Percentiles rank a stretch among this genome's conserved stretches.
These are phyloP conservation scores for Xylaria polymorpha DNA, from an alignment of 2,329 filamentous ascomycete genomes.

Conservation along the genomic window DNA sequence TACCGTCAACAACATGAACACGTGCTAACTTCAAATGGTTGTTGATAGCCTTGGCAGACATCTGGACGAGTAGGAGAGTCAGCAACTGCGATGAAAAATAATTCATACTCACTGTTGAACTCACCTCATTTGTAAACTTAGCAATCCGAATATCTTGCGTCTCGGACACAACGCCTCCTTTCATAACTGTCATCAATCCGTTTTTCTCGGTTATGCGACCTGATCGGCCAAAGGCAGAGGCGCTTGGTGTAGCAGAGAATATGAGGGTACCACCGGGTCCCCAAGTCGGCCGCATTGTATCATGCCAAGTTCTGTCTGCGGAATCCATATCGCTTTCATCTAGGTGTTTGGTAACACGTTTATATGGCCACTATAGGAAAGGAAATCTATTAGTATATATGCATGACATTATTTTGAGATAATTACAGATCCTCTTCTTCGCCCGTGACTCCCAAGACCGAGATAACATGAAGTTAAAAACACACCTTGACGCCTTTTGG, in stretches of 20 bases:
- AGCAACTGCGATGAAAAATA: background rate
- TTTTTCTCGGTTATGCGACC: slow-evolving; percentile 54
- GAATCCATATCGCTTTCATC: slow-evolving; percentile 71
- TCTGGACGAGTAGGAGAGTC: slow-evolving; percentile 53
- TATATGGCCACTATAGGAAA: slow-evolving; percentile 81
- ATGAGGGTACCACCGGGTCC: slow-evolving; percentile 78
- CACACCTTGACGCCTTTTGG: slow-evolving; percentile 87
- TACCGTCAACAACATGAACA: slow-evolving; percentile 64
- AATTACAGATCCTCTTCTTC: slow-evolving; percentile 40
- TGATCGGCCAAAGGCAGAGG: slow-evolving; percentile 47
- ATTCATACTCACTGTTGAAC: slow-evolving; percentile 33
- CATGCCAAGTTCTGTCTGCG: slow-evolving; percentile 75
- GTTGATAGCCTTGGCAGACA: slow-evolving; percentile 64
- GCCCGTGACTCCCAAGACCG: slow-evolving; percentile 16
- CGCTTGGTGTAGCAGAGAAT: slow-evolving; percentile 62
- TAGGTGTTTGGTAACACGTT: slow-evolving; percentile 77
- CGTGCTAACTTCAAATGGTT: slow-evolving; percentile 67
- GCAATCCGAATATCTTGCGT: slow-evolving; percentile 73
- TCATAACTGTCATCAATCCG: slow-evolving; percentile 64
- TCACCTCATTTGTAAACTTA: slow-evolving; percentile 68
- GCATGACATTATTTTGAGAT: slow-evolving; percentile 41
- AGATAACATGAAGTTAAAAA: slow-evolving; percentile 57
- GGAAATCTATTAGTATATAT: slow-evolving; percentile 58
- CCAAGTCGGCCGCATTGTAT: slow-evolving; percentile 83
- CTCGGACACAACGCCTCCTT: slow-evolving; percentile 70